phyloP scores from a whole-genome alignment of 352 stramenopile species.

The Globisporangium yorkense region DNA sequence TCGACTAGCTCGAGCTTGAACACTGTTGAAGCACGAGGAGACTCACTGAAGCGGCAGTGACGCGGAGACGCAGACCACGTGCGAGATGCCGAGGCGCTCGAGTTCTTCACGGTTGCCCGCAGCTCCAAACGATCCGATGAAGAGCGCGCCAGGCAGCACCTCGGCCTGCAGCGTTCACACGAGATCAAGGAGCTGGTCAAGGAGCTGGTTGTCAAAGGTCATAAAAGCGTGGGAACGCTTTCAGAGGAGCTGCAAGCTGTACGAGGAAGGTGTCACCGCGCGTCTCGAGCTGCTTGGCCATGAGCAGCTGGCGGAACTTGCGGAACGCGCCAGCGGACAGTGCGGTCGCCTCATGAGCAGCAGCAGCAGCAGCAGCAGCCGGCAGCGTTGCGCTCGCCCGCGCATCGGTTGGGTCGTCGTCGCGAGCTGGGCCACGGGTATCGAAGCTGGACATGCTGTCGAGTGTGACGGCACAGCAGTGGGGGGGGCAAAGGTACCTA shows the following conservation, averaged over 20 bases:
- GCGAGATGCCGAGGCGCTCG: slow-evolving; percentile 31
- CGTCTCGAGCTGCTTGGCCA: slow-evolving; percentile 42
- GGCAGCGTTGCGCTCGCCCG: too few relatives aligned
- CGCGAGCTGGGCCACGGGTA: too few relatives aligned
- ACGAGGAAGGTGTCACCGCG: slow-evolving; percentile 22
- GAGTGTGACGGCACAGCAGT: too few relatives aligned
- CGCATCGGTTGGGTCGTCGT: too few relatives aligned
- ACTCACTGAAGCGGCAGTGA: slow-evolving; percentile 35
- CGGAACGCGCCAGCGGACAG: slow-evolving; percentile 22
- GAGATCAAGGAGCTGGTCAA: background rate
- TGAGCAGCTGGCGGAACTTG: slow-evolving; percentile 54
- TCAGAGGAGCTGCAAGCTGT: slow-evolving; percentile 19
- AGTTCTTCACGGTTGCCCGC: slow-evolving; percentile 46
- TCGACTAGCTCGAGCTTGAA: background rate
- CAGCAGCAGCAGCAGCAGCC: background rate
- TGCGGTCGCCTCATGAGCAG: background rate
- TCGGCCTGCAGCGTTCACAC: slow-evolving; percentile 8
- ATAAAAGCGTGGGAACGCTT: background rate
- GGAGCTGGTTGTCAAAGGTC: background rate
- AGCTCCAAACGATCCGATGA: slow-evolving; percentile 63
- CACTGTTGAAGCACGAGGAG: background rate
- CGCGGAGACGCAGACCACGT: slow-evolving; percentile 53
- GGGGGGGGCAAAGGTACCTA: too few relatives aligned
- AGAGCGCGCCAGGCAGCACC: slow-evolving; percentile 35
- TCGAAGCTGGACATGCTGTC: too few relatives aligned